phyloP scores from a whole-genome alignment of 176 grass and related monocot genomes.

The Raddia guianensis region DNA sequence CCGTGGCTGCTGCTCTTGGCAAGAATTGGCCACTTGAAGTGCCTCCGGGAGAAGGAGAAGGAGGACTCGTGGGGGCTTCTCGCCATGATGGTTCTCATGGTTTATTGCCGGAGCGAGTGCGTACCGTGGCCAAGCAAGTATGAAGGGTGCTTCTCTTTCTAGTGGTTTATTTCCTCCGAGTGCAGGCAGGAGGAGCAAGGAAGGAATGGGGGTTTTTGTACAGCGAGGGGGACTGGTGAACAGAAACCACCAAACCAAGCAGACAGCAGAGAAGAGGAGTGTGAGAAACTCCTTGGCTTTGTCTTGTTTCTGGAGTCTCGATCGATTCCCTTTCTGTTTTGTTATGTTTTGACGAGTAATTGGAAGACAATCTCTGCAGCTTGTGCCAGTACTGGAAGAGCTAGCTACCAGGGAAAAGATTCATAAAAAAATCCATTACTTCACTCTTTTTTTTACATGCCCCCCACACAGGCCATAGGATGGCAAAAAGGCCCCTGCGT shows the following conservation, averaged over 20 bases:
- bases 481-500: too few relatives aligned
- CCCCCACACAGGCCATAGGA: too few relatives aligned
- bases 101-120: conserved; percentile 21
- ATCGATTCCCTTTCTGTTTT: neutral
- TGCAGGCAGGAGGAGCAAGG: neutral
- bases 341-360: conserved; percentile 41
- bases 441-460: too few relatives aligned
- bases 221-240: conserved; percentile 46
- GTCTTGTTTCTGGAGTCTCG: conserved; percentile 28
- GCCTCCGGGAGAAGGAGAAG: conserved; percentile 86
- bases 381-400: conserved; percentile 10
- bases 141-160: neutral
- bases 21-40: conserved; percentile 86
- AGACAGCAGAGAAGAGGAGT: conserved; percentile 41
- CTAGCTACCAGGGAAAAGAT: neutral
- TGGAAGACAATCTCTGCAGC: conserved; percentile 42
- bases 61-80: conserved; percentile 81
- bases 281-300: conserved; percentile 27
- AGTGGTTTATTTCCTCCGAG: neutral
- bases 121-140: neutral
- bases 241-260: conserved; percentile 53
- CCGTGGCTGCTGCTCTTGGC: conserved; percentile 57
- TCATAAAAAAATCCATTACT: too few relatives aligned
- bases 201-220: conserved; percentile 39
- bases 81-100: conserved; percentile 87